phyloP scores from a whole-genome alignment of 148 eudicot genomes.

The Chenopodium berlandieri region DNA sequence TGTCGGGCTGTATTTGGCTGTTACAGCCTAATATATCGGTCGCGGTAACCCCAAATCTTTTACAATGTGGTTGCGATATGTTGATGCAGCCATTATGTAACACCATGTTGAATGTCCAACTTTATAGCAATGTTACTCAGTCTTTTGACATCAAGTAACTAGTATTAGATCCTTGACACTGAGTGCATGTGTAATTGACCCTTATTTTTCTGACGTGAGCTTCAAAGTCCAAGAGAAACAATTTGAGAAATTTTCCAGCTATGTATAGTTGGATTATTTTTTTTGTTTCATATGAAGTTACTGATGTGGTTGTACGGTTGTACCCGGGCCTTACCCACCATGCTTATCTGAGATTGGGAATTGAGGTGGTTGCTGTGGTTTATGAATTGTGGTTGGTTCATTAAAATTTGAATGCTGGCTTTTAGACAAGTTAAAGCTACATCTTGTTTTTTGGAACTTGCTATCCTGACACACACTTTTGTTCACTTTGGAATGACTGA shows the following conservation, averaged over 20 bases:
- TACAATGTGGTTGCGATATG: no score
- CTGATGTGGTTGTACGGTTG: neutral
- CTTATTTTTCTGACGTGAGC: neutral
- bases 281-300: neutral
- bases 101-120: neutral
- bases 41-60: no score
- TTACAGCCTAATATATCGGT: no score
- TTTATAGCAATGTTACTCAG: neutral
- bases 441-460: neutral
- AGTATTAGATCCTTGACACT: neutral
- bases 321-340: neutral
- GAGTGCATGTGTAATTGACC: neutral
- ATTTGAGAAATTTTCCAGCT: neutral
- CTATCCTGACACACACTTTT: neutral
- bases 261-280: neutral
- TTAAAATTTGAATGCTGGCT: neutral
- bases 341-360: neutral
- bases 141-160: neutral
- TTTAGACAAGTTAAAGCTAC: neutral
- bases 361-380: neutral
- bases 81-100: no score
- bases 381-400: neutral
- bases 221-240: neutral
- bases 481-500: neutral
- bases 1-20: no score